These are phyloP conservation scores for Stenocarpella maydis DNA, from an alignment of 2,329 filamentous ascomycete species.

Conservation along the genomic window DNA sequence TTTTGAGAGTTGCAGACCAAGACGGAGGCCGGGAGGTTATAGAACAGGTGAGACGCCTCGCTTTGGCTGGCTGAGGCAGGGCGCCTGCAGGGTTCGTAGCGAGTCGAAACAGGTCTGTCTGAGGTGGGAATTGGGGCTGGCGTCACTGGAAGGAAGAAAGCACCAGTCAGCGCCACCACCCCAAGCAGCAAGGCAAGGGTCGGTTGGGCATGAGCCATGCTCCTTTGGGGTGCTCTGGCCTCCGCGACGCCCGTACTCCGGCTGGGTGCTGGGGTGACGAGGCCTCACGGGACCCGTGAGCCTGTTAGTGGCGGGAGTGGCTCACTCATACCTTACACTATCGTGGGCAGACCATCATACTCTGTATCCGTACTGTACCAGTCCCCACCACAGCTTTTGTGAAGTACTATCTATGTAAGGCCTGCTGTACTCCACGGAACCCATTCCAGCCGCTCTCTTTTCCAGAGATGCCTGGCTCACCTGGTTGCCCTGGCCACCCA, in stretches of 20 bases:
- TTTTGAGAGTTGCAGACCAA: conserved; percentile 18
- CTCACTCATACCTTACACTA: neutral
- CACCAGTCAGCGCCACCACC: conserved; percentile 24
- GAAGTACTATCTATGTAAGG: no score
- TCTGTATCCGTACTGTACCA: no score
- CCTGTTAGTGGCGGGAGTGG: neutral
- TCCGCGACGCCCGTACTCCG: neutral
- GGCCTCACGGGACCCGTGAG: conserved; percentile 6
- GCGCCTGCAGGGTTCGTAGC: conserved; percentile 24
- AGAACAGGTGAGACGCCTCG: conserved; percentile 28
- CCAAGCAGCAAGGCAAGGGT: neutral
- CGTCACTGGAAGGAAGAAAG: conserved; percentile 13
- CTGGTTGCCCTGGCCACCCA: conserved; percentile 1
- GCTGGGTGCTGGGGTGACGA: conserved; percentile 23
- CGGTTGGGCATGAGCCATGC: neutral
- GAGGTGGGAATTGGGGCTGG: conserved; percentile 24
- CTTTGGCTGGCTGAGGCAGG: conserved; percentile 28
- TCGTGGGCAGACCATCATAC: neutral
- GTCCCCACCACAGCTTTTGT: neutral
- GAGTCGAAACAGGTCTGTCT: conserved; percentile 30
- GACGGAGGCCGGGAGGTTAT: conserved; percentile 29
- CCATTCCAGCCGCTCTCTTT: conserved; percentile 25
- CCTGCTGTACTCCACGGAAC: no score
- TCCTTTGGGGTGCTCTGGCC: neutral
- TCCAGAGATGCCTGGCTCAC: neutral